Evolutionary conservation across 768 basidiomycete genomes (phyloP), one percentile per base, ranked within the genome.

Genomic region (Stropharia rugosoannulata): DNA sequence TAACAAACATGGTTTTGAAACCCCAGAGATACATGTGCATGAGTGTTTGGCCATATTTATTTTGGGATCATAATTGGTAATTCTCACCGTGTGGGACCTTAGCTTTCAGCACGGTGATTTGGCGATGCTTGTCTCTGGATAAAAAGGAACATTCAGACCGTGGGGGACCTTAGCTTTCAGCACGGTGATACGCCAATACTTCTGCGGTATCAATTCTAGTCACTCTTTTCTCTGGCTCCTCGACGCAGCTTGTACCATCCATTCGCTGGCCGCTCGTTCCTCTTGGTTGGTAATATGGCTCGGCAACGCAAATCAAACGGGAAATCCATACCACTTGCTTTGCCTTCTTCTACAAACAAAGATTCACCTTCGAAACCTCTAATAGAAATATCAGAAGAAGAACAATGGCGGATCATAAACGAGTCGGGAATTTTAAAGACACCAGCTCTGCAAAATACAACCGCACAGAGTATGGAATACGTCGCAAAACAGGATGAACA

Each of bases 401-500:
- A 93, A 66, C 83, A 92, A 76, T 87, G 86, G 88, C 81, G 89
- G 11, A 69, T 93, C 37, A 80, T 92, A 61, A 80, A 82, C 9
- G 76, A 90, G 58, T 79, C 83, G 12, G 88, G 87, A 15, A 69
- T 87, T 48, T 73, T 88, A 12, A 72, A 79, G 49, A 18, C 59
- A 63, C 18, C 66, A 47, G 41, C 55, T 13, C 50, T 62, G 40
- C 25, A 51, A 57, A 32, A 32, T 32, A 32, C 7, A 32, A 53
- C 39, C 43, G 49, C 39, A 55, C 46, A 25, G 46, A 22, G 37
- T 25, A 41, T 35, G 45, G 49, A 38, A 10, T 48, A 22, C 18
- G 49, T 36, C 32, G 82, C 25, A 27, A 60, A 64, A 56, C 60
- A 55, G n/a, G 70, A 76, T 13, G 74, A 77, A 39, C 78, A 74